phyloP scores from a whole-genome alignment of 1,284 basidiomycete species.

The Trichosporon sp. region DNA sequence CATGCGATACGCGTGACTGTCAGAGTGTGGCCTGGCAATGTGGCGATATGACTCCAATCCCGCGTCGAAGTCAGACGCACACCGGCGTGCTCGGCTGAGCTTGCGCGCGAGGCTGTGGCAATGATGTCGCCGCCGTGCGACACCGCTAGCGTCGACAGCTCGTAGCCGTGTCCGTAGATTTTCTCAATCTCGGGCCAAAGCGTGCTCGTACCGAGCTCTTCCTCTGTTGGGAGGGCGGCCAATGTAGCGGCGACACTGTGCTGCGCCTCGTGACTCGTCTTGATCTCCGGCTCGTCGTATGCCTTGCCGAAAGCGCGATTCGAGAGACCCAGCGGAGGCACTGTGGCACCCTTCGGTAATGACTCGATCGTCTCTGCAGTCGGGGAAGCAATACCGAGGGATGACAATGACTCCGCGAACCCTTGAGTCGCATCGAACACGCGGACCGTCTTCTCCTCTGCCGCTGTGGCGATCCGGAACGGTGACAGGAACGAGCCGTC shows the following conservation, averaged over 20 bases:
- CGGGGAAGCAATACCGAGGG: slow-evolving; percentile 34
- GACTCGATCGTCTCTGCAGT: not conserved
- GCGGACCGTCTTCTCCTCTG: slow-evolving; percentile 86
- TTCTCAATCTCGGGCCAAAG: slow-evolving; percentile 98
- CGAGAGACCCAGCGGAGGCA: slow-evolving; percentile 70
- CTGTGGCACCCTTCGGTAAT: slow-evolving; percentile 56
- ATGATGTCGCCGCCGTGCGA: slow-evolving; percentile 65
- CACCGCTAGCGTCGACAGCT: slow-evolving; percentile 72
- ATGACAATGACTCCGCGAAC: slow-evolving; percentile 62
- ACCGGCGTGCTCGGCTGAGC: slow-evolving; percentile 78
- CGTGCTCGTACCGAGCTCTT: slow-evolving; percentile 68
- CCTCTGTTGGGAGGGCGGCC: slow-evolving; percentile 52
- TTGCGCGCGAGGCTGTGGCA: slow-evolving; percentile 90
- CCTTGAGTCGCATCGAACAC: slow-evolving; percentile 80
- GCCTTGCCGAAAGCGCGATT: slow-evolving; percentile 69
- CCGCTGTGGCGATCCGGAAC: slow-evolving; percentile 73
- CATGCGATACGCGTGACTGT: slow-evolving; percentile 88
- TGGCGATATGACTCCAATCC: slow-evolving; percentile 61
- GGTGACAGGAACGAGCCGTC: slow-evolving; percentile 68
- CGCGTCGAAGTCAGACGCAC: slow-evolving; percentile 73
- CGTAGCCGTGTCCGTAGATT: slow-evolving; percentile 95
- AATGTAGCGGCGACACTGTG: slow-evolving; percentile 45
- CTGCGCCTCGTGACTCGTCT: slow-evolving; percentile 33
- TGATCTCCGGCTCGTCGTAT: slow-evolving; percentile 24
- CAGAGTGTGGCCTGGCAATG: slow-evolving; percentile 64